A percentile compares a stretch with the other conserved stretches of the same genome.
Conservation (phyloP, 805 yeast genomes). For the Pichia membranifaciens region DNA sequence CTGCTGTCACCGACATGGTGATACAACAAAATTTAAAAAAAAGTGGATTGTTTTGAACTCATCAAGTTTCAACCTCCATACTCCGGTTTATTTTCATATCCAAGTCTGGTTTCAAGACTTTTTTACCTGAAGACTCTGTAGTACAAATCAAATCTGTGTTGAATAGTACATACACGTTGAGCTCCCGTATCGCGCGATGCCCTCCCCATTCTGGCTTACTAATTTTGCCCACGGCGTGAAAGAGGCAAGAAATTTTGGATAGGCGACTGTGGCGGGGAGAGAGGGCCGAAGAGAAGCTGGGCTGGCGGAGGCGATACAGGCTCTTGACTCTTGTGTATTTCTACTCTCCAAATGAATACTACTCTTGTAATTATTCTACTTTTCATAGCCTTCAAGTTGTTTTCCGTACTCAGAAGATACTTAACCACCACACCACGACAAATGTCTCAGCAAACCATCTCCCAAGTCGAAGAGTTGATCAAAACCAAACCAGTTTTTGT, state of each 20-base stretch:
- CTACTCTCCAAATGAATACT: not conserved
- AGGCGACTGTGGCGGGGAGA: no score
- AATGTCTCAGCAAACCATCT: slow-evolving; percentile 54
- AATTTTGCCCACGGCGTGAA: no score
- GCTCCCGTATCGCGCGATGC: no score
- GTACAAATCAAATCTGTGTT: no score
- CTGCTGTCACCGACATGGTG: slow-evolving; percentile 89
- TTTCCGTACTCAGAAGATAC: slow-evolving; percentile 24
- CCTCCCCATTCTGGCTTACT: no score
- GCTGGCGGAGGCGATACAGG: not conserved
- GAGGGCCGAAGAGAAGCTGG: not conserved
- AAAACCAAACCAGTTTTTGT: slow-evolving; percentile 62
- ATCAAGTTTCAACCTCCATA: no score
- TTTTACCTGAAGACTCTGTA: no score
- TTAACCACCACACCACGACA: slow-evolving; percentile 33
- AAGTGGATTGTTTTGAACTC: slow-evolving; percentile 58
- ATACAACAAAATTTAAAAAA: slow-evolving; percentile 74
- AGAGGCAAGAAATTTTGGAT: no score
- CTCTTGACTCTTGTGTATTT: not conserved
- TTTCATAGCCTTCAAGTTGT: slow-evolving; percentile 24
- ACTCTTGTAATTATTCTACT: not conserved
- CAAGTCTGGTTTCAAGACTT: no score
- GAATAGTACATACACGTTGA: no score
- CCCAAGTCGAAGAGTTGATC: slow-evolving; percentile 60
- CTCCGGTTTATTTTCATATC: no score